Base-by-base conservation (phyloP, 345 rosid species). In the Sonneratia alba region DNA sequence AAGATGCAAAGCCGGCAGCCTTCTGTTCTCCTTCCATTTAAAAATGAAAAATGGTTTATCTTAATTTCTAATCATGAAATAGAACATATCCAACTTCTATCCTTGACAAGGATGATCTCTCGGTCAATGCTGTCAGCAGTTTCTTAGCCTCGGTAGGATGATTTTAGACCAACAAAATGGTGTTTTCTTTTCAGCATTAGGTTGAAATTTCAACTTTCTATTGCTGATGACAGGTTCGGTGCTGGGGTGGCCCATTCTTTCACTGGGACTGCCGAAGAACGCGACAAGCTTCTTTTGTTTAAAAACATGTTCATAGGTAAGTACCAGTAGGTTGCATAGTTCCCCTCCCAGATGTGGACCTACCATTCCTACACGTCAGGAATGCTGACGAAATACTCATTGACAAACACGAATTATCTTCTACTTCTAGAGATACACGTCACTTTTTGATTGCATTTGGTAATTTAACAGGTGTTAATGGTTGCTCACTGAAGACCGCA, bases 221-320 rank as follows among this genome's bases (percentile, higher is more conserved):
- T 69, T 42, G 69, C 64, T 56, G 76, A 67, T 55, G 45, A n/a
- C 79, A 95, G 99, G 79, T 92, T 95, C 78, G 74, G 69, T 53
- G 96, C 82, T 72, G 98, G 94, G 67, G 97, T 92, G 70, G 77
- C 94, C 65, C 99, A 92, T 90, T 95, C 99, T 22, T 92, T 95
- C 80, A 92, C 99, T 4, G 98, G 87, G 59, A 87, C 82, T 73
- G 86, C 92, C 18, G 85, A 79, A 77, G 96, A 92, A 65, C 80
- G 89, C 3, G 85, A 89, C 73, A 87, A 85, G 82, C 89, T 95
- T 83, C 93, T 95, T 74, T 79, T 91, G 72, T 89, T 92, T 69
- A 76, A 48, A 38, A 88, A 89, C 68, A 78, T 90, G 85, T 95
- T 85, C 75, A 81, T 89, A 85, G 98, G 97, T 95, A 79, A 19